Percentiles rank a stretch among this genome's conserved stretches.
Evolutionary conservation across 1,284 basidiomycete species (phyloP).

Genomic region (Malassezia psittaci): DNA sequence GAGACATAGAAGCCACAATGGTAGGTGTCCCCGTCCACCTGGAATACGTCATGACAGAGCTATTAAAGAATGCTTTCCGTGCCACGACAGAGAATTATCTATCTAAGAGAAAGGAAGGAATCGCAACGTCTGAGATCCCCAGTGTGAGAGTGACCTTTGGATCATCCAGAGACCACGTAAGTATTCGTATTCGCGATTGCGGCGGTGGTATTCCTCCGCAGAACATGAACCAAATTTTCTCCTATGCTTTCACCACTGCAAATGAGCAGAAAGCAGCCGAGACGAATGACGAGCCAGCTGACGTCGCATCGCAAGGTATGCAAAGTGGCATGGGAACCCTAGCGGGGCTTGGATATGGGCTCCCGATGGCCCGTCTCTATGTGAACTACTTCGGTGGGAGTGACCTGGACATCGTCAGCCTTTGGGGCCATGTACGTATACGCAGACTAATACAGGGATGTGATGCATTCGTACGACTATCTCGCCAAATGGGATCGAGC

Average conservation of each 20-base stretch:
- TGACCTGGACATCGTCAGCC: conserved; percentile 19
- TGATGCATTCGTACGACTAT: conserved; percentile 36
- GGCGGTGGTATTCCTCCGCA: conserved; percentile 69
- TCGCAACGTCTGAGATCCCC: conserved; percentile 49
- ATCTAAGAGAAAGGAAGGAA: not conserved
- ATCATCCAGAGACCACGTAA: conserved; percentile 58
- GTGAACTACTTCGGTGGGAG: conserved; percentile 50
- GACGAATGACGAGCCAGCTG: conserved; percentile 56
- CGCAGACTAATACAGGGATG: conserved; percentile 23
- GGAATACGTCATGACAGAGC: conserved; percentile 63
- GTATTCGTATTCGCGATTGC: conserved; percentile 69
- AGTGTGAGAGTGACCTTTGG: conserved; percentile 62
- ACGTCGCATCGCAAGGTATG: conserved; percentile 56
- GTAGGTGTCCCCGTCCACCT: conserved; percentile 80
- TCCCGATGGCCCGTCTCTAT: conserved; percentile 74
- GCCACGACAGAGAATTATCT: conserved; percentile 54
- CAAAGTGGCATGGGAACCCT: conserved; percentile 66
- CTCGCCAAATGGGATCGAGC: conserved; percentile 25
- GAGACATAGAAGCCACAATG: conserved; percentile 28
- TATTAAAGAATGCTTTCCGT: conserved; percentile 72
- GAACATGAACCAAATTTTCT: conserved; percentile 69
- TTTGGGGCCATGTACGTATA: conserved; percentile 20
- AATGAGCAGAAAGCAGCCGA: conserved; percentile 55
- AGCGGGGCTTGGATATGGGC: conserved; percentile 60
- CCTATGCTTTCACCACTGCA: conserved; percentile 78